Evolutionary conservation across 2,329 filamentous ascomycete genomes (phyloP), one percentile per base, ranked within the genome.

Genomic region (Botrytis byssoidea): DNA sequence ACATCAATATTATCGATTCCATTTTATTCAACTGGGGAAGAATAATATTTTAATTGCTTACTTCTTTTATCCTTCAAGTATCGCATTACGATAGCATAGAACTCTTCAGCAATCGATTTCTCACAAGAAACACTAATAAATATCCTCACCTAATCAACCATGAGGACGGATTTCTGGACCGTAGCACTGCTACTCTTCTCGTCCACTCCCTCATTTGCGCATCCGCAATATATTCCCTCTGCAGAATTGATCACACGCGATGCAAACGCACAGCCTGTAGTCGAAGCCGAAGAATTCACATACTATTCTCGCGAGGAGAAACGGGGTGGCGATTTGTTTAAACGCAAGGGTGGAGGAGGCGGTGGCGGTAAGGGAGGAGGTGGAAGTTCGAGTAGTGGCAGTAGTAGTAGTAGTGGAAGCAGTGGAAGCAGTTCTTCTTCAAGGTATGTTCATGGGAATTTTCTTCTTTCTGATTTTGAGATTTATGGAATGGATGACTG

Each of bases 301-400:
- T 20, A 69, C 70, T 40, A 67, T 65, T 46, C 72, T 72, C 59
- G 67, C 63, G 51, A 60, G 57, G 18, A 75, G 2, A 77, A 77
- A 42, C 51, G 51, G 3, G 69, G 71, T 9, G 74, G 69, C 71
- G 84, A 89, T 46, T 81, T 90, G 35, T 89, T 85, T 83, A 90
- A 89, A 83, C 85, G 89, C 76, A 88, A 88, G 78, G 89, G 89
- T 59, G 89, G 89, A 65, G 89, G 88, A 20, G 72, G 72, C 1
- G 89, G 89, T 51, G 89, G 89, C 66, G 89, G 88, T 10, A 87
- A 87, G 14, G 82, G 86, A 18, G 82, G 86, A 25, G 86, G 87
- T 74, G 85, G 86, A 16, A 82, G 81, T 35, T 67, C 48, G 57
- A 37, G 48, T n/a, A 25, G 60, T 29, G 60, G 65, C 35, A 51